Evolutionary conservation across 331 rosid genomes (phyloP), one percentile per base, ranked within the genome.

Genomic region (Quercus tomentella): DNA sequence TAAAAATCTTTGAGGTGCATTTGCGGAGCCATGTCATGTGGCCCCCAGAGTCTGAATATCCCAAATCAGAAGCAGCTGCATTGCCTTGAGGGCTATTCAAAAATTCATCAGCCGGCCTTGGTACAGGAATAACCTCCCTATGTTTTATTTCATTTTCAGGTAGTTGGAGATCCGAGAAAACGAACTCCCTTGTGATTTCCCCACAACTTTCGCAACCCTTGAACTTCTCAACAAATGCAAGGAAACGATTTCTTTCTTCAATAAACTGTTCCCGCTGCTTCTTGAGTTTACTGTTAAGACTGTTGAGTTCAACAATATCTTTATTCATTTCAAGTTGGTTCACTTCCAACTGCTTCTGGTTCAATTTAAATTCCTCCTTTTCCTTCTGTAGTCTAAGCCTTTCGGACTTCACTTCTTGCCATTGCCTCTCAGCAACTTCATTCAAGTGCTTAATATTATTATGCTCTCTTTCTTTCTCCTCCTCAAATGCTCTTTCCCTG

Each of bases 281-380:
- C 88, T 89, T 96, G 79, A 96, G 88, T 84, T 90, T 91, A 84
- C 71, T 86, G 86, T 96, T 96, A 56, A 96, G 92, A 70, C 79
- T 81, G 79, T 79, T 86, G 75, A 96, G 98, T 80, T 87, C 86
- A 81, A 89, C 87, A 63, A 94, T 91, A 80, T 96, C 99, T 76
- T 77, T 85, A 72, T 35, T 87, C 85, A 91, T 86, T 83, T 91
- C 99, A 79, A 75, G 88, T 77, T 90, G 96, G 84, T 83, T 80
- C 55, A 79, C 72, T 79, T 84, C 81, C 75, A 91, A 79, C 73
- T 87, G 87, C 87, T 92, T 84, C 85, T 89, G 90, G 85, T 87
- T 85, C 79, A 81, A 61, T 66, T 88, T 87, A 63, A 90, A 77
- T 72, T 79, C 96, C 73, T 86, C 90, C 72, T 82, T 91, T 77